phyloP scores from a whole-genome alignment of 2,329 filamentous ascomycete species.

The Tolypocladium guangdongense region DNA sequence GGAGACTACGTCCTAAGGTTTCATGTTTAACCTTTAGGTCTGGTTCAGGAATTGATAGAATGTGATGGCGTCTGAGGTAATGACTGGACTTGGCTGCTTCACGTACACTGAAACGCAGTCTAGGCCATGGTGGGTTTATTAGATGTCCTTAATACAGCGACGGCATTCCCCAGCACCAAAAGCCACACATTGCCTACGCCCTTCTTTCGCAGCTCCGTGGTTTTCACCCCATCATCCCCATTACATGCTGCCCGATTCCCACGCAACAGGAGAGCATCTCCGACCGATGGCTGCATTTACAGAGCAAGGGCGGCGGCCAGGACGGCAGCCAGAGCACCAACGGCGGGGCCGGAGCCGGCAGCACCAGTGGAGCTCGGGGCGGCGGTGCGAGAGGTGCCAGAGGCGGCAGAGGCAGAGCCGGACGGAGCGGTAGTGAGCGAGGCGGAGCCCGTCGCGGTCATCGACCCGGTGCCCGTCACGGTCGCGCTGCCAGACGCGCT shows the following conservation, averaged over 20 bases:
- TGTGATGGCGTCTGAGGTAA: neutral
- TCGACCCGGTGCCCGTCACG: no score
- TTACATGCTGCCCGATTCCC: neutral
- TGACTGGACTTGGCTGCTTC: neutral
- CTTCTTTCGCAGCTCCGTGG: neutral
- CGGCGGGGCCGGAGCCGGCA: slow-evolving; percentile 14
- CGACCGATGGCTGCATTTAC: slow-evolving; percentile 9
- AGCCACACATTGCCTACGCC: neutral
- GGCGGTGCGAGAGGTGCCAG: slow-evolving; percentile 1
- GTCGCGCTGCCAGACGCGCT: neutral
- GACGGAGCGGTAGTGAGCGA: neutral
- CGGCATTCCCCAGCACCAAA: neutral
- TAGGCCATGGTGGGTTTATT: neutral
- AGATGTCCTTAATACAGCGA: neutral
- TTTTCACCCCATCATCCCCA: slow-evolving; percentile 1
- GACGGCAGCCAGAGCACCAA: slow-evolving; percentile 18
- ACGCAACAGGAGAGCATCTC: neutral
- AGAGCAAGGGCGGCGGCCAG: slow-evolving; percentile 20
- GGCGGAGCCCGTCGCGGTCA: neutral
- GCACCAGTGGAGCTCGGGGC: slow-evolving; percentile 6
- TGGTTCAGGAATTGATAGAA: neutral
- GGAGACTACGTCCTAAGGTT: neutral
- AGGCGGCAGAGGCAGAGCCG: neutral
- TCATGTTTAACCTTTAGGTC: neutral
- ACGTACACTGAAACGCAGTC: neutral